Percentiles rank a stretch among this genome's conserved stretches.
phyloP scores from a whole-genome alignment of 306 rosid genomes.

The Pterocarpus santalinus region DNA sequence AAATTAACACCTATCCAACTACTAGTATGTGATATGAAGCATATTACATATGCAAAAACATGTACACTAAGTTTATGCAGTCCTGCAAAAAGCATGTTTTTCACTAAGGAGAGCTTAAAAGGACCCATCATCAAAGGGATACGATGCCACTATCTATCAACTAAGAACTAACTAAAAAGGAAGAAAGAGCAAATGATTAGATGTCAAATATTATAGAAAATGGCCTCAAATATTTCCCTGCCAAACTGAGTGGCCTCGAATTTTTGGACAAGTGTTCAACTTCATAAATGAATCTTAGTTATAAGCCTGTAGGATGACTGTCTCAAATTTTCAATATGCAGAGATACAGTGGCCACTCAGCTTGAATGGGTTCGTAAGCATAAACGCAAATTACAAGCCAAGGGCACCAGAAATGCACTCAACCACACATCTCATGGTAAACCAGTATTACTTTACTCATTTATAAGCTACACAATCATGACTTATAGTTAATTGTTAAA shows the following conservation, averaged over 20 bases:
- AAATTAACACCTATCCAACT: not conserved
- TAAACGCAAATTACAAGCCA: conserved; percentile 14
- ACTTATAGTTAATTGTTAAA: not conserved
- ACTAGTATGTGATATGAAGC: not conserved
- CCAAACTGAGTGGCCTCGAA: not conserved
- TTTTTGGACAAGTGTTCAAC: not conserved
- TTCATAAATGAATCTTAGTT: not conserved
- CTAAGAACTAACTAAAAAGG: not conserved
- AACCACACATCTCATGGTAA: conserved; percentile 13
- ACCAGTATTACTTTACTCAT: not conserved
- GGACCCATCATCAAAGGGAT: not conserved
- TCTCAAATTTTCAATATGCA: conserved; percentile 23
- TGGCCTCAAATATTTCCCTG: not conserved
- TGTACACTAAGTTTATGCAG: not conserved
- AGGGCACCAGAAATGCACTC: conserved; percentile 26
- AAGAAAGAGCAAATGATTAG: not conserved
- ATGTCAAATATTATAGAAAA: conserved; percentile 12
- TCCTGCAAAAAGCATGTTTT: not conserved
- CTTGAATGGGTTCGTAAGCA: conserved; percentile 3
- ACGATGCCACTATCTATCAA: not conserved
- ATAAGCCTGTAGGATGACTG: not conserved
- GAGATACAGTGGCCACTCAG: not conserved
- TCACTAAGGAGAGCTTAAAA: not conserved
- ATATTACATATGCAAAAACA: conserved; percentile 3
- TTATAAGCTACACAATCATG: conserved; percentile 11